Conservation (phyloP, 2,329 filamentous ascomycete genomes). For the Didymellaceae sp. region DNA sequence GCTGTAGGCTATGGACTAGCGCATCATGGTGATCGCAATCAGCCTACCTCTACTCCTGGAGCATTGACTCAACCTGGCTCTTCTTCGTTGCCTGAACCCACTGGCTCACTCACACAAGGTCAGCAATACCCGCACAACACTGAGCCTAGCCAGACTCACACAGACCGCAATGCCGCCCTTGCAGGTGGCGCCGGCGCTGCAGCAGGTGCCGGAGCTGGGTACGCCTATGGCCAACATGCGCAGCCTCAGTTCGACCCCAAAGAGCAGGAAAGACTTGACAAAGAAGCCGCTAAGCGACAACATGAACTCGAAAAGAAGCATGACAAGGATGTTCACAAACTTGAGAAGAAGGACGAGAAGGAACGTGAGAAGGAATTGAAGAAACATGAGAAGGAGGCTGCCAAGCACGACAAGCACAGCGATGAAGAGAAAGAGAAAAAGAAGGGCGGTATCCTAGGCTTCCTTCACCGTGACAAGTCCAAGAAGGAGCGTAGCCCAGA, state of each 20-base stretch:
- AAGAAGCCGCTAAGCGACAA: conserved; percentile 22
- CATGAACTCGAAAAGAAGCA: conserved; percentile 25
- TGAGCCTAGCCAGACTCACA: conserved; percentile 1
- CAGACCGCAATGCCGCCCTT: conserved; percentile 13
- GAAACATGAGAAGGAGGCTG: conserved; percentile 29
- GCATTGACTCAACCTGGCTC: conserved; percentile 8
- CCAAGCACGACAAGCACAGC: no score
- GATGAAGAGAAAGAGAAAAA: conserved; percentile 41
- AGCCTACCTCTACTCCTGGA: background rate
- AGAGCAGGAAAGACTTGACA: conserved; percentile 25
- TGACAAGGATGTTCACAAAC: conserved; percentile 30
- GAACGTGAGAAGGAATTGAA: conserved; percentile 28
- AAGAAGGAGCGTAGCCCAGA: conserved; percentile 40
- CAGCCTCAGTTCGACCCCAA: conserved; percentile 19
- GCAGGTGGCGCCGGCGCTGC: conserved; percentile 21
- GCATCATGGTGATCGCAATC: conserved; percentile 3
- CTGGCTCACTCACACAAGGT: background rate
- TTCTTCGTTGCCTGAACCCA: conserved; percentile 8
- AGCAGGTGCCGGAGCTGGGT: conserved; percentile 33
- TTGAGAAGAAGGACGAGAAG: conserved; percentile 25
- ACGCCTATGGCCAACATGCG: conserved; percentile 36
- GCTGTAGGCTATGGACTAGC: conserved; percentile 11
- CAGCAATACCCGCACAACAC: conserved; percentile 12
- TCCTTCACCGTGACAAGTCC: conserved; percentile 52
- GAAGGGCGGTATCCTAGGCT: conserved; percentile 48